Percentiles rank a stretch among this genome's conserved stretches.
These are phyloP conservation scores for Capsicum baccatum DNA, from an alignment of 257 asterid species.

Conservation along the genomic window DNA sequence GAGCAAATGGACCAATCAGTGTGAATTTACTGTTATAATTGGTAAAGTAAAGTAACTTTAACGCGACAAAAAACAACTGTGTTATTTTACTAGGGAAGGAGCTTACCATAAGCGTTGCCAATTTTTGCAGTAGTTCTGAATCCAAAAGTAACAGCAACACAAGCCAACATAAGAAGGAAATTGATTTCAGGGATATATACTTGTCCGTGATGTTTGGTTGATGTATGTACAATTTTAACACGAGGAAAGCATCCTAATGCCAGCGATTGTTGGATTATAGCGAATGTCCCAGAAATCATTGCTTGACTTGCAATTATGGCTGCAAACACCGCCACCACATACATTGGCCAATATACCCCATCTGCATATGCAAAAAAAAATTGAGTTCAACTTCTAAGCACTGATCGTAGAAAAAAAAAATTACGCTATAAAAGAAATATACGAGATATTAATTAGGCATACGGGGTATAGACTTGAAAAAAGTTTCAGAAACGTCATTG, in stretches of 20 bases:
- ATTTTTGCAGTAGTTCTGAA: slow-evolving; percentile 46
- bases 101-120: slow-evolving; percentile 64
- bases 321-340: slow-evolving; percentile 52
- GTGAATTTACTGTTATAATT: background rate
- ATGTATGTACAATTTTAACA: slow-evolving; percentile 55
- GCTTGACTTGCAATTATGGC: slow-evolving; percentile 65
- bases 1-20: background rate
- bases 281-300: slow-evolving; percentile 57
- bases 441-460: background rate
- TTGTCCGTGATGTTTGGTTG: slow-evolving; percentile 53
- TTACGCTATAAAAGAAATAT: background rate
- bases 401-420: background rate
- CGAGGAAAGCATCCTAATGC: slow-evolving; percentile 65
- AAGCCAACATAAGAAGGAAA: slow-evolving; percentile 58
- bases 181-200: slow-evolving; percentile 59
- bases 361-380: slow-evolving; percentile 29
- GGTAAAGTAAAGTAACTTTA: background rate
- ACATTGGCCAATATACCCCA: slow-evolving; percentile 63
- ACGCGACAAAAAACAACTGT: too few relatives aligned
- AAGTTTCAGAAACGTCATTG: slow-evolving; percentile 38
- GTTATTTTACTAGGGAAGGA: background rate
- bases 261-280: slow-evolving; percentile 60
- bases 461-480: slow-evolving; percentile 65
- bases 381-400: background rate
- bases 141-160: slow-evolving; percentile 51